These are phyloP conservation scores for Scutellaria baicalensis DNA, from an alignment of 257 asterid species.

Conservation along the genomic window DNA sequence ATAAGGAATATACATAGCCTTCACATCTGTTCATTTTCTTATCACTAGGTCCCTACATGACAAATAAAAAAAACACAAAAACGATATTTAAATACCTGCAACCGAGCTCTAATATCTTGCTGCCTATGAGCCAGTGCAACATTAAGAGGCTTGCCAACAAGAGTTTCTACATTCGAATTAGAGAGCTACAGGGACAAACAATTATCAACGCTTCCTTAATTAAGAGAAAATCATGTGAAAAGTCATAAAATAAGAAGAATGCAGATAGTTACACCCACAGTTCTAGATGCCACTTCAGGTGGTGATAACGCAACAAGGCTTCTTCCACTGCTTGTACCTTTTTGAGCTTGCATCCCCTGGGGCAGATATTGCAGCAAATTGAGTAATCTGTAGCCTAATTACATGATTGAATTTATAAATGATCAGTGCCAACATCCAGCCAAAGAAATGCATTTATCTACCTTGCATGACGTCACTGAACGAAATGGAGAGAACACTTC, in stretches of 20 bases:
- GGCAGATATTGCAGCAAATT: constrained; percentile 1
- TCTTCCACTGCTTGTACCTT: constrained; percentile 56
- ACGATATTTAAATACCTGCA: constrained; percentile 41
- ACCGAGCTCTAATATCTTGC: constrained; percentile 63
- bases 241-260: background rate
- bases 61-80: background rate
- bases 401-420: background rate
- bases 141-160: constrained; percentile 52
- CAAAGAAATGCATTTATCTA: constrained; percentile 7
- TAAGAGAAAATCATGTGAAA: background rate
- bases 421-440: background rate
- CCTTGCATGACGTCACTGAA: constrained; percentile 66
- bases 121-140: constrained; percentile 71
- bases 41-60: background rate
- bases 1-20: background rate
- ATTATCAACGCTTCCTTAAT: background rate
- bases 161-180: constrained; percentile 59
- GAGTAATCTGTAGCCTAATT: background rate
- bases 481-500: constrained; percentile 69
- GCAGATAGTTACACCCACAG: constrained; percentile 33
- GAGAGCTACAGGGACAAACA: constrained; percentile 29
- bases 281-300: constrained; percentile 68
- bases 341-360: constrained; percentile 69
- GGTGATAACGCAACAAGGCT: constrained; percentile 68
- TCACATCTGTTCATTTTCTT: background rate